phyloP scores from a whole-genome alignment of 495 filamentous ascomycete genomes.

The Hypoxylon fuscum region DNA sequence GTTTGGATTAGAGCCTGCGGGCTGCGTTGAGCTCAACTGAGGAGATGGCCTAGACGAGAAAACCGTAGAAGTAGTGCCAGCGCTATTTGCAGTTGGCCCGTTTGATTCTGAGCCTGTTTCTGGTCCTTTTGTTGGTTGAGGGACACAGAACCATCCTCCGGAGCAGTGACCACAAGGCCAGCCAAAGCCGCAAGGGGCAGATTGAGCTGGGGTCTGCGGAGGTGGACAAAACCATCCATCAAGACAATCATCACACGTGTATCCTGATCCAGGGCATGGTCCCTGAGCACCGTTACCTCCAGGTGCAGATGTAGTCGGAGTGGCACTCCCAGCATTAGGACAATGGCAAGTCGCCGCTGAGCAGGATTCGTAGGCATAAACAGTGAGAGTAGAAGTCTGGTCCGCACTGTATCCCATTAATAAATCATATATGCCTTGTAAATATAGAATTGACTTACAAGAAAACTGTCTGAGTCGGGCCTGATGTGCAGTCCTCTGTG shows the following conservation, averaged over 20 bases:
- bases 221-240: slow-evolving; percentile 57
- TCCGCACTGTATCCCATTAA: slow-evolving; percentile 24
- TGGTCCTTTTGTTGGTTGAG: slow-evolving; percentile 33
- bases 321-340: slow-evolving; percentile 20
- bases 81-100: slow-evolving; percentile 18
- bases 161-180: slow-evolving; percentile 54
- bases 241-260: slow-evolving; percentile 52
- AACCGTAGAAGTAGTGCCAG: slow-evolving; percentile 20
- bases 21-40: slow-evolving; percentile 3
- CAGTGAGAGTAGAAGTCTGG: slow-evolving; percentile 29
- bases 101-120: slow-evolving; percentile 23
- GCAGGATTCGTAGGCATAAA: slow-evolving; percentile 24
- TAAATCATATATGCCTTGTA: neutral
- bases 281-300: slow-evolving; percentile 31
- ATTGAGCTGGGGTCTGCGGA: slow-evolving; percentile 49
- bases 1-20: slow-evolving; percentile 7
- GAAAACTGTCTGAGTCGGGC: slow-evolving; percentile 12
- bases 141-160: slow-evolving; percentile 53
- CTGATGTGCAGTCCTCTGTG: slow-evolving; percentile 14
- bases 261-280: slow-evolving; percentile 50
- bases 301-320: slow-evolving; percentile 15
- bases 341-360: slow-evolving; percentile 39
- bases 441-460: slow-evolving; percentile 19
- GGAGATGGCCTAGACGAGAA: slow-evolving; percentile 18
- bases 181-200: slow-evolving; percentile 52